A percentile compares a stretch with the other conserved stretches of the same genome.
Evolutionary conservation across 176 grass and related monocot species (phyloP).

Genomic region (Lolium perenne): DNA sequence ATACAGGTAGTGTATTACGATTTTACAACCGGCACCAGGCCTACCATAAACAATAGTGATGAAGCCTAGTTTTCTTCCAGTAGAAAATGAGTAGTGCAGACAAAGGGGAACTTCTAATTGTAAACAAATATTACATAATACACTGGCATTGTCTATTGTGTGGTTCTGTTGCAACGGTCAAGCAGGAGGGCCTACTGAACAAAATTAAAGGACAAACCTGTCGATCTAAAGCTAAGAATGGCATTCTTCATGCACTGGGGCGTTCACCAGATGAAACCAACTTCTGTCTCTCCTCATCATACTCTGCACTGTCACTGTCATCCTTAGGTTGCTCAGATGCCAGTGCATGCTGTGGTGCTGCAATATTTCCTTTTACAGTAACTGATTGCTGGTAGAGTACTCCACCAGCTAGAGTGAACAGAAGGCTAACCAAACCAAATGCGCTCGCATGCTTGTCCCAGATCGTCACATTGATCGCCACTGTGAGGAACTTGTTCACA

Average conservation of each 20-base stretch:
- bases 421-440: slow-evolving; percentile 60
- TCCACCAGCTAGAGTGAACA: slow-evolving; percentile 73
- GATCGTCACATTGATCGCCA: slow-evolving; percentile 83
- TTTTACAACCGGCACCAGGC: background rate
- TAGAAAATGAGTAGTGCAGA: slow-evolving; percentile 7
- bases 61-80: background rate
- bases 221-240: slow-evolving; percentile 35
- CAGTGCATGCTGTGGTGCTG: background rate
- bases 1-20: slow-evolving; percentile 1
- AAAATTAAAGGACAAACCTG: slow-evolving; percentile 32
- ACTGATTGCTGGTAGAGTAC: slow-evolving; percentile 85
- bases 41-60: background rate
- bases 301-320: slow-evolving; percentile 22
- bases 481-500: slow-evolving; percentile 85
- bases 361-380: slow-evolving; percentile 49
- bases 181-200: slow-evolving; percentile 6
- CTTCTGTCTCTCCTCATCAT: slow-evolving; percentile 57
- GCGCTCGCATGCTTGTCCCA: slow-evolving; percentile 75
- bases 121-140: background rate
- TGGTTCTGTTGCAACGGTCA: slow-evolving; percentile 20
- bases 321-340: slow-evolving; percentile 28
- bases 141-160: background rate
- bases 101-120: background rate
- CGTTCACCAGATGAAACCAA: slow-evolving; percentile 50
- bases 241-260: slow-evolving; percentile 37